A percentile compares a stretch with the other conserved stretches of the same genome.
phyloP scores from a whole-genome alignment of 148 eudicot genomes.

The Silene conica region DNA sequence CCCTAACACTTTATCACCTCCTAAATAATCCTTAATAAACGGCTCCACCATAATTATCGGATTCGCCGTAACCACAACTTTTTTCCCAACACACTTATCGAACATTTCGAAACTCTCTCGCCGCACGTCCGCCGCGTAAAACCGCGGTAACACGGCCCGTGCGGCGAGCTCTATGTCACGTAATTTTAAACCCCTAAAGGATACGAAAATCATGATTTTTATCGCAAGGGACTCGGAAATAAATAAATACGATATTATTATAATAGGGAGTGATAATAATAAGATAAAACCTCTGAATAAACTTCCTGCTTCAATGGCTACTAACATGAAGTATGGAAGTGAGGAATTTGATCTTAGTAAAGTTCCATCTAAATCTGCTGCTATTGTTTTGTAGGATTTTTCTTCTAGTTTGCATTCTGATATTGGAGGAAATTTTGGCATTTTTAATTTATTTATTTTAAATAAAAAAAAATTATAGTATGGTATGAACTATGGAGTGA shows the following conservation, averaged over 20 bases:
- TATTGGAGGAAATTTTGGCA: constrained; percentile 46
- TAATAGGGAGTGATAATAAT: constrained; percentile 63
- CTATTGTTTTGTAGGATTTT: constrained; percentile 44
- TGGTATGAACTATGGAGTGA: background rate
- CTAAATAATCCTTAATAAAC: constrained; percentile 75
- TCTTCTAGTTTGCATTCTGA: constrained; percentile 42
- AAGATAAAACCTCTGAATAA: constrained; percentile 66
- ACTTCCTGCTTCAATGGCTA: constrained; percentile 92
- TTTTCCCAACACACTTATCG: constrained; percentile 51
- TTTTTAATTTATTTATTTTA: background rate
- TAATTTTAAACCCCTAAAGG: constrained; percentile 54
- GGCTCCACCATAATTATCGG: constrained; percentile 89
- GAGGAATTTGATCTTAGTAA: constrained; percentile 60
- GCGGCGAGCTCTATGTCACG: constrained; percentile 84
- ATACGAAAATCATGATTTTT: constrained; percentile 68
- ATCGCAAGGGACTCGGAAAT: constrained; percentile 76
- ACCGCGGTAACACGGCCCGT: constrained; percentile 80
- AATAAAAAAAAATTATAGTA: too few relatives aligned
- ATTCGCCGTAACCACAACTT: constrained; percentile 86
- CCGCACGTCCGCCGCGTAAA: constrained; percentile 82
- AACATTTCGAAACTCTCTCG: constrained; percentile 70
- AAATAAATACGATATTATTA: constrained; percentile 74
- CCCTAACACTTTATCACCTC: constrained; percentile 85
- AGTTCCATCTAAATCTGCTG: constrained; percentile 96
- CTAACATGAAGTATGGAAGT: constrained; percentile 90